Percentiles rank a stretch among this genome's conserved stretches.
Conservation (phyloP, 352 stramenopile genomes). For the Globisporangium apiculatum region DNA sequence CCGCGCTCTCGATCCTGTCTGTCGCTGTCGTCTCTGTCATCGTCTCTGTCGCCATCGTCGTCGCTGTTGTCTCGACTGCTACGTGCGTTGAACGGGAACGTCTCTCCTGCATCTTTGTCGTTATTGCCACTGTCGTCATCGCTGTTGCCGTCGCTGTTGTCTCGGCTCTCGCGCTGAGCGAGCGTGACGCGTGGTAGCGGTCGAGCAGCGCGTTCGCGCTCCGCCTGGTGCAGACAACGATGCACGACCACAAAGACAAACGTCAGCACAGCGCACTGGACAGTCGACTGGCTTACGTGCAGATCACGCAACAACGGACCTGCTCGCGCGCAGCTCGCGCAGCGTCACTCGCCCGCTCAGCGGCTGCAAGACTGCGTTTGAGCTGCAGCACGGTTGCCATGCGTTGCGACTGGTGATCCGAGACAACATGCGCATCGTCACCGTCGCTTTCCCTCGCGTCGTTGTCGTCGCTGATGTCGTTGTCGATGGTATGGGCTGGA, state of each 20-base stretch:
- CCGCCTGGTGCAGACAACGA: not conserved
- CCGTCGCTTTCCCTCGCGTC: constrained; percentile 10
- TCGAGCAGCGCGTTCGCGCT: not conserved
- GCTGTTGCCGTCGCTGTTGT: not conserved
- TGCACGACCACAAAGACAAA: not conserved
- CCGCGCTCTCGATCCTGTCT: not conserved
- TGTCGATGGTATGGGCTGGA: too few relatives aligned
- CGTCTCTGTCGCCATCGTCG: constrained; percentile 8
- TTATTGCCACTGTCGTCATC: not conserved
- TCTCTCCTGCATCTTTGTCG: not conserved
- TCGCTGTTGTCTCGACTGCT: not conserved
- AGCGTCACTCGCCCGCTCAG: constrained; percentile 29
- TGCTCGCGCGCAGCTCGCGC: constrained; percentile 25
- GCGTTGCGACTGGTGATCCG: constrained; percentile 1
- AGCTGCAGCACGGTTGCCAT: constrained; percentile 30
- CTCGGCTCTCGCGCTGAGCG: too few relatives aligned
- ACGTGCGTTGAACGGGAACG: not conserved
- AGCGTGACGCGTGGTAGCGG: not conserved
- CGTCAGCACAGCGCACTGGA: not conserved
- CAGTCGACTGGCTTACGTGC: not conserved
- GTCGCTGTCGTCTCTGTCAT: constrained; percentile 5
- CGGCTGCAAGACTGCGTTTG: constrained; percentile 32
- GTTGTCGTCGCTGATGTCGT: constrained; percentile 1
- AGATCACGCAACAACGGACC: constrained; percentile 19
- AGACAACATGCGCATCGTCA: not conserved